Evolutionary conservation across 805 yeast species (phyloP).

Genomic region (Wickerhamomyces chaumierensis): DNA sequence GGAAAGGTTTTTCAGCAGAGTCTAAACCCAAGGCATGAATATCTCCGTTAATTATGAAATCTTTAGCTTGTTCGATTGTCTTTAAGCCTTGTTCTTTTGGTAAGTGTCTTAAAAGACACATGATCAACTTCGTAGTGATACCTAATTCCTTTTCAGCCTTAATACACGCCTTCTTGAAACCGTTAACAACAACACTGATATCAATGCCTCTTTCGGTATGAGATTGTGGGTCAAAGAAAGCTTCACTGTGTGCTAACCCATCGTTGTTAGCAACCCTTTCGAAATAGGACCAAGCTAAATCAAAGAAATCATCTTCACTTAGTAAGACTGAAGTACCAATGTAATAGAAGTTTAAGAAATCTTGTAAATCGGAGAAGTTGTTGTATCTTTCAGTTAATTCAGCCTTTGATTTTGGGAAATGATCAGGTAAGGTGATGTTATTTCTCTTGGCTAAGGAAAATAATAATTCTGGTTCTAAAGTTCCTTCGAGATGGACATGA

Average conservation of each 20-base stretch:
- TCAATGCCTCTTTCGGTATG: conserved; percentile 59
- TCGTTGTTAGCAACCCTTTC: conserved; percentile 38
- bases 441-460: conserved; percentile 63
- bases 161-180: conserved; percentile 58
- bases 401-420: conserved; percentile 49
- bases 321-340: conserved; percentile 72
- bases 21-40: conserved; percentile 76
- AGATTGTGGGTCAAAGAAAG: conserved; percentile 79
- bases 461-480: conserved; percentile 64
- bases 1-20: conserved; percentile 69
- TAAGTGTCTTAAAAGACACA: conserved; percentile 74
- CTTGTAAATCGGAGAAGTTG: conserved; percentile 58
- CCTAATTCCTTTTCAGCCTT: conserved; percentile 50
- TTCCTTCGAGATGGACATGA: conserved; percentile 78
- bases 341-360: conserved; percentile 68
- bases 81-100: conserved; percentile 48
- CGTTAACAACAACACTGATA: conserved; percentile 49
- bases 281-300: conserved; percentile 69
- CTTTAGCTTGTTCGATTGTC: conserved; percentile 42
- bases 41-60: conserved; percentile 41
- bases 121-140: conserved; percentile 59
- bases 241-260: conserved; percentile 62
- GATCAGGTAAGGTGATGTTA: conserved; percentile 44
- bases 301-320: conserved; percentile 61
- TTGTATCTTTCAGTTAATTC: conserved; percentile 49